A percentile compares a stretch with the other conserved stretches of the same genome.
These are phyloP conservation scores for Cadophora sp. DNA, from an alignment of 2,329 filamentous ascomycete genomes.

Conservation along the genomic window DNA sequence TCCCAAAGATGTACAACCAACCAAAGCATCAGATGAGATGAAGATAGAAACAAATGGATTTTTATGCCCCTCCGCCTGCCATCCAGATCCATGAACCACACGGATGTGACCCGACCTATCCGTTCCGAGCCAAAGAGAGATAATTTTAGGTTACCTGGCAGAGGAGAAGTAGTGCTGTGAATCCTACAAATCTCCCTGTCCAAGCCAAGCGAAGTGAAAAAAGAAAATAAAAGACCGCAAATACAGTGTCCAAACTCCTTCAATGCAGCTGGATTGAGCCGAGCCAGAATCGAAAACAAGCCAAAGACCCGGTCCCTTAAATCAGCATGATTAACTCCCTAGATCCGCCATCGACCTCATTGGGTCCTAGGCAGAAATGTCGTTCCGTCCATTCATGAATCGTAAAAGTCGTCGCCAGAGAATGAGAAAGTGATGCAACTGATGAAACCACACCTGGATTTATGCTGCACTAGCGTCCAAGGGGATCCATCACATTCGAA, in stretches of 20 bases:
- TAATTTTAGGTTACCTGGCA: not conserved
- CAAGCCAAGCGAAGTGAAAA: not conserved
- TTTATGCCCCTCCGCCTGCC: not conserved
- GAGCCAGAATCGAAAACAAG: not conserved
- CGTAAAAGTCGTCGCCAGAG: slow-evolving; percentile 33
- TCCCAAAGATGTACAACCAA: slow-evolving; percentile 1
- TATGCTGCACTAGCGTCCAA: slow-evolving; percentile 46
- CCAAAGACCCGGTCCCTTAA: not conserved
- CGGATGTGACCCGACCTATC: not conserved
- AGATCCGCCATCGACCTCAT: not conserved
- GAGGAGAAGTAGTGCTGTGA: slow-evolving; percentile 16
- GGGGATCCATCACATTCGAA: slow-evolving; percentile 30
- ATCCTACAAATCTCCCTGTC: slow-evolving; percentile 13
- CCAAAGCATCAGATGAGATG: not conserved
- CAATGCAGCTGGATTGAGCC: not conserved
- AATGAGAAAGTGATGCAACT: slow-evolving; percentile 27
- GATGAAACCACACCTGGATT: slow-evolving; percentile 33
- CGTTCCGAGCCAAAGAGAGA: slow-evolving; percentile 8
- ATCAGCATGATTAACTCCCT: slow-evolving; percentile 4
- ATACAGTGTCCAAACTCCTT: not conserved
- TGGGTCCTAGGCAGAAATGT: not conserved
- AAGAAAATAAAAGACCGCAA: not conserved
- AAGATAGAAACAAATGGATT: not conserved
- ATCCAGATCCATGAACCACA: not conserved
- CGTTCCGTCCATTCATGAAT: slow-evolving; percentile 29